phyloP scores from a whole-genome alignment of 2,329 filamentous ascomycete species.

The Neurospora sp. region DNA sequence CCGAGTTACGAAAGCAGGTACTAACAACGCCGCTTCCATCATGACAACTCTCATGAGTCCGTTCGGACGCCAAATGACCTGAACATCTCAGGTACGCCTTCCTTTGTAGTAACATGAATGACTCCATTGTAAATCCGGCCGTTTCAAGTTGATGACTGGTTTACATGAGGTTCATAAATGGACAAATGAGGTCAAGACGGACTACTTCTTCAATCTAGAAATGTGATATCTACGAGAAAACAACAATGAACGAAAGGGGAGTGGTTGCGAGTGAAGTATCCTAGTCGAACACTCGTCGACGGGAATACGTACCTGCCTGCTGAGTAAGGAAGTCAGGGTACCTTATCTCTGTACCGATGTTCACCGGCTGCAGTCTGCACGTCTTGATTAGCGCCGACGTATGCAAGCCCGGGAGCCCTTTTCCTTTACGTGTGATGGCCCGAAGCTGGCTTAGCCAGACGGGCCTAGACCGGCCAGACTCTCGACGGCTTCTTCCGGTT shows the following conservation, averaged over 20 bases:
- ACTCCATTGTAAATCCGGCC: not conserved
- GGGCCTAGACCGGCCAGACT: not conserved
- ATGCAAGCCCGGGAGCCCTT: not conserved
- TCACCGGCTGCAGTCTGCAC: not conserved
- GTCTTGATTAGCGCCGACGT: not conserved
- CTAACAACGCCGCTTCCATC: not conserved
- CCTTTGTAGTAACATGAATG: not conserved
- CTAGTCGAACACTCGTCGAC: not conserved
- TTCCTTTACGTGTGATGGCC: not conserved
- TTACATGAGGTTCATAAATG: too few relatives aligned
- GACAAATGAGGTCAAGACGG: too few relatives aligned
- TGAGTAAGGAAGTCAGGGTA: not conserved
- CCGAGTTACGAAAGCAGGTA: not conserved
- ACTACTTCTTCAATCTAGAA: too few relatives aligned
- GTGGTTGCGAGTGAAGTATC: not conserved
- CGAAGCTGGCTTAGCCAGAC: not conserved
- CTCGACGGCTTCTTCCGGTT: not conserved
- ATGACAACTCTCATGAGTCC: not conserved
- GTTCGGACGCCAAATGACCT: too few relatives aligned
- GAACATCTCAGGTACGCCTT: not conserved
- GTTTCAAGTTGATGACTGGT: too few relatives aligned
- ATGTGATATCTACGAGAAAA: not conserved
- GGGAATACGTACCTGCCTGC: not conserved
- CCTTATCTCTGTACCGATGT: not conserved
- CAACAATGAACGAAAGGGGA: not conserved